Conservation (phyloP, 768 basidiomycete species). For the Termitomyces sp. region DNA sequence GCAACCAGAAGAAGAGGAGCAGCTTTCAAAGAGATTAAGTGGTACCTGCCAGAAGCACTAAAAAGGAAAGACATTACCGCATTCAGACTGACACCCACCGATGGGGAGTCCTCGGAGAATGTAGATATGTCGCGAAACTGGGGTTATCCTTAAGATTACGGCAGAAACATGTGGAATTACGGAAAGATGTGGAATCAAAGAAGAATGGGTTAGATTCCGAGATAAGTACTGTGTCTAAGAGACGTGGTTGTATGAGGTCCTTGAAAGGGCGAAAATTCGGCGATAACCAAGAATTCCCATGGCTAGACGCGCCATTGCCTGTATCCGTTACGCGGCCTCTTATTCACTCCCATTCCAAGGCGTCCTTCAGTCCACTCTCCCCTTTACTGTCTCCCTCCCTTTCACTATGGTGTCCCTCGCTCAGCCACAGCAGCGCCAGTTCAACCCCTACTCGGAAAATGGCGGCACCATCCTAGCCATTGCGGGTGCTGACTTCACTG, state of each 20-base stretch:
- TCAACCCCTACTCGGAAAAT: constrained; percentile 90
- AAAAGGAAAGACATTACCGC: constrained; percentile 2
- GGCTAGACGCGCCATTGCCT: constrained; percentile 32
- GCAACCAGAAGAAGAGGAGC: background rate
- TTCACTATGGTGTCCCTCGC: constrained; percentile 33
- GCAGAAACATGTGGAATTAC: constrained; percentile 5
- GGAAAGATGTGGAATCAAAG: constrained; percentile 10
- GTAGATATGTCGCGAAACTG: constrained; percentile 36
- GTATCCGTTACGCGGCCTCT: constrained; percentile 41
- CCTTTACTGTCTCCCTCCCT: constrained; percentile 8
- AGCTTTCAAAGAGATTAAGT: background rate
- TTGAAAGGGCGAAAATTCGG: constrained; percentile 33
- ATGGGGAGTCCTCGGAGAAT: constrained; percentile 31
- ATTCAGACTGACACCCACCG: constrained; percentile 13
- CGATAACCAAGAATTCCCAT: constrained; percentile 32
- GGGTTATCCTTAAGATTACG: constrained; percentile 16
- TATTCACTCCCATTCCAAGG: constrained; percentile 23
- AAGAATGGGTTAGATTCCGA: constrained; percentile 6
- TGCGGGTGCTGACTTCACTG: constrained; percentile 88
- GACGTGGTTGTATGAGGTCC: constrained; percentile 5
- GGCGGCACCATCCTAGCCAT: constrained; percentile 97
- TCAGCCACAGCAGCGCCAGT: constrained; percentile 51
- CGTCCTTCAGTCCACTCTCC: constrained; percentile 17
- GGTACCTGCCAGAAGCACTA: background rate
- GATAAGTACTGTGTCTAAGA: background rate